These are phyloP conservation scores for Neoboletus magnificus DNA, from an alignment of 768 basidiomycete genomes.

Conservation along the genomic window DNA sequence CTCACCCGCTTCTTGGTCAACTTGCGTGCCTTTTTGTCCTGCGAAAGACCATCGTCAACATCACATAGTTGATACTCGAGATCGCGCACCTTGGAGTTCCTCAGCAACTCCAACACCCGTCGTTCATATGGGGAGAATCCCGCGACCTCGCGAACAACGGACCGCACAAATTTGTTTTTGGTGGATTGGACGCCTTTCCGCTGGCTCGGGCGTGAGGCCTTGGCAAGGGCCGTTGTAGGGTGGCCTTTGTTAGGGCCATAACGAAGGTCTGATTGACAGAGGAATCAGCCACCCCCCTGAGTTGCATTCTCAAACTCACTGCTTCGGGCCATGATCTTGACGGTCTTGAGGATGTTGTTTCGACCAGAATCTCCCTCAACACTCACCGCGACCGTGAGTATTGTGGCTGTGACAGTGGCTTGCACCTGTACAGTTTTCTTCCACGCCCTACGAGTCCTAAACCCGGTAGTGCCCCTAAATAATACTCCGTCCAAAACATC, in stretches of 20 bases:
- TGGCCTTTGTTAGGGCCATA: conserved; percentile 84
- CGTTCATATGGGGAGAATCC: conserved; percentile 98
- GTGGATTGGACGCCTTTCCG: conserved; percentile 89
- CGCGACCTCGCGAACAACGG: conserved; percentile 92
- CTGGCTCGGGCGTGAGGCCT: conserved; percentile 74
- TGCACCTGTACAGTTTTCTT: conserved; percentile 55
- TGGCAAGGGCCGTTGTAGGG: conserved; percentile 81
- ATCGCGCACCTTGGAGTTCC: conserved; percentile 86
- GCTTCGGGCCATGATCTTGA: conserved; percentile 69
- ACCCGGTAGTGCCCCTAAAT: conserved; percentile 12
- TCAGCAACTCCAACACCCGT: conserved; percentile 95
- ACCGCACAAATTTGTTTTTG: conserved; percentile 92
- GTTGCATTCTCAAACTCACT: conserved; percentile 47
- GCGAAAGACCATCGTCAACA: conserved; percentile 4
- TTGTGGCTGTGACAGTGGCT: conserved; percentile 51
- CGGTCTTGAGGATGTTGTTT: conserved; percentile 47
- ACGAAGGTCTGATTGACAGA: conserved; percentile 62
- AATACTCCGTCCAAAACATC: neutral
- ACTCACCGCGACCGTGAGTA: conserved; percentile 16
- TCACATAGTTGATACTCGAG: neutral
- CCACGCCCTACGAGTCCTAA: conserved; percentile 23
- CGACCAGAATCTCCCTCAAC: conserved; percentile 21
- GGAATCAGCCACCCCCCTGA: conserved; percentile 3
- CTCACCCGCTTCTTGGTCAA: conserved; percentile 98
- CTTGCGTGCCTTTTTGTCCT: conserved; percentile 99